Evolutionary conservation across 169 alveolate species (phyloP).

Genomic region (Plasmodium knowlesi): DNA sequence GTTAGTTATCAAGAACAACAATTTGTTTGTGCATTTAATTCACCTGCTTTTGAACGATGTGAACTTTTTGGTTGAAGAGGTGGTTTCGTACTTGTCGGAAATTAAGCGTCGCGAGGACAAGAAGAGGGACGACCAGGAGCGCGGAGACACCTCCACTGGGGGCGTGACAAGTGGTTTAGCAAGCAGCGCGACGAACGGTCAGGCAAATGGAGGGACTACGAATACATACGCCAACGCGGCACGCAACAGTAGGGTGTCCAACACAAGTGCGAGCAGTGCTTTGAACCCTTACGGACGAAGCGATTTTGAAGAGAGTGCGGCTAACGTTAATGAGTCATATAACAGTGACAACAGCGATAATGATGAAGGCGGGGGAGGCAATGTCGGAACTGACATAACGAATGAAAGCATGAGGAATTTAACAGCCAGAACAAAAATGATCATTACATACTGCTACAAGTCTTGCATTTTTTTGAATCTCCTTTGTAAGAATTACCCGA

Average conservation of each 20-base stretch:
- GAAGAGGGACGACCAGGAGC: slow-evolving; percentile 38
- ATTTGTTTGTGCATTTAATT: slow-evolving; percentile 88
- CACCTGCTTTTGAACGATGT: slow-evolving; percentile 90
- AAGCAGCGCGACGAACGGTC: not conserved
- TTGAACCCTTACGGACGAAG: not conserved
- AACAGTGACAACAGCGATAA: slow-evolving; percentile 77
- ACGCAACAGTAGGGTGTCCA: not conserved
- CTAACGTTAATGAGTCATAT: slow-evolving; percentile 12
- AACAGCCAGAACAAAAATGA: slow-evolving; percentile 79
- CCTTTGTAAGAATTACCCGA: slow-evolving; percentile 81
- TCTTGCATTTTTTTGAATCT: slow-evolving; percentile 82
- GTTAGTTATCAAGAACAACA: slow-evolving; percentile 80
- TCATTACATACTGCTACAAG: slow-evolving; percentile 81
- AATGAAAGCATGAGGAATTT: slow-evolving; percentile 79
- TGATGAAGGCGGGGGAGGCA: slow-evolving; percentile 75
- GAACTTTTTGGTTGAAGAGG: slow-evolving; percentile 89
- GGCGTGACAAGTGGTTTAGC: too few species aligned
- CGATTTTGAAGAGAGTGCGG: not conserved
- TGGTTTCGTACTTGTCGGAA: slow-evolving; percentile 88
- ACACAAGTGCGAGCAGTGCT: not conserved
- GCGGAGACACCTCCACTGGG: not conserved
- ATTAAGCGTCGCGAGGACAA: slow-evolving; percentile 87
- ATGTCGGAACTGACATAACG: slow-evolving; percentile 57
- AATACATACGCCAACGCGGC: not conserved
- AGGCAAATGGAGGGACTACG: not conserved